Conservation (phyloP, 2,329 filamentous ascomycete genomes). For the Colletotrichum brevisporum region DNA sequence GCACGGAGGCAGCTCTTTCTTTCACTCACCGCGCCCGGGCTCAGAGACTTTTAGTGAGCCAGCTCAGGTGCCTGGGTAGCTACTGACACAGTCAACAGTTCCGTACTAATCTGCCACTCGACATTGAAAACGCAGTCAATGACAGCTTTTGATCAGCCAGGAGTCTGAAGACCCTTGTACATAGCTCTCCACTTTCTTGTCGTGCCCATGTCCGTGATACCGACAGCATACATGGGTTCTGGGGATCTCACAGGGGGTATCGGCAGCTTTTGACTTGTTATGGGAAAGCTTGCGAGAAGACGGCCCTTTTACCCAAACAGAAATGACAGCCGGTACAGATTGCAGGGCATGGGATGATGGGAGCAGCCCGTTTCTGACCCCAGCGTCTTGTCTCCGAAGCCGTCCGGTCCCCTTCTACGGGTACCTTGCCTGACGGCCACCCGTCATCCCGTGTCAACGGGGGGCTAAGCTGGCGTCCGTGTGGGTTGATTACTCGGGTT, state of each 20-base stretch:
- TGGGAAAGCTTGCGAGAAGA: slow-evolving; percentile 43
- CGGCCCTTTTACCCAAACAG: slow-evolving; percentile 31
- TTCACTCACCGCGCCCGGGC: too few species aligned
- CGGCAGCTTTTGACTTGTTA: slow-evolving; percentile 34
- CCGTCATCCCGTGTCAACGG: slow-evolving; percentile 33
- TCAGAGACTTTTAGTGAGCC: too few species aligned
- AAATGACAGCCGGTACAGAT: slow-evolving; percentile 26
- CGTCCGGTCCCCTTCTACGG: too few species aligned
- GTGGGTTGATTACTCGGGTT: slow-evolving; percentile 20
- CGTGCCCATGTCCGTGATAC: slow-evolving; percentile 25
- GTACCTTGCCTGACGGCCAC: slow-evolving; percentile 17
- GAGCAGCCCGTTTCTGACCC: slow-evolving; percentile 14
- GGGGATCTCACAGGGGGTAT: slow-evolving; percentile 34
- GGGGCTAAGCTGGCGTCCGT: slow-evolving; percentile 36
- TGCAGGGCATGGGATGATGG: slow-evolving; percentile 18
- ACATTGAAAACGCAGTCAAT: slow-evolving; percentile 13
- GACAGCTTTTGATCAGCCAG: slow-evolving; percentile 7
- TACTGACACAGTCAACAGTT: too few species aligned
- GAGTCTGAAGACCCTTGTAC: neutral
- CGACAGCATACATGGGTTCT: slow-evolving; percentile 27
- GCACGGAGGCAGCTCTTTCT: too few species aligned
- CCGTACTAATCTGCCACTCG: slow-evolving; percentile 13
- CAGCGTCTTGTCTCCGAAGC: slow-evolving; percentile 22
- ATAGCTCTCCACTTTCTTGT: slow-evolving; percentile 25
- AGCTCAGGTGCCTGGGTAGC: too few species aligned